Percentiles rank a stretch among this genome's conserved stretches.
These are phyloP conservation scores for Gastrolobium bilobum DNA, from an alignment of 306 rosid genomes.

Conservation along the genomic window DNA sequence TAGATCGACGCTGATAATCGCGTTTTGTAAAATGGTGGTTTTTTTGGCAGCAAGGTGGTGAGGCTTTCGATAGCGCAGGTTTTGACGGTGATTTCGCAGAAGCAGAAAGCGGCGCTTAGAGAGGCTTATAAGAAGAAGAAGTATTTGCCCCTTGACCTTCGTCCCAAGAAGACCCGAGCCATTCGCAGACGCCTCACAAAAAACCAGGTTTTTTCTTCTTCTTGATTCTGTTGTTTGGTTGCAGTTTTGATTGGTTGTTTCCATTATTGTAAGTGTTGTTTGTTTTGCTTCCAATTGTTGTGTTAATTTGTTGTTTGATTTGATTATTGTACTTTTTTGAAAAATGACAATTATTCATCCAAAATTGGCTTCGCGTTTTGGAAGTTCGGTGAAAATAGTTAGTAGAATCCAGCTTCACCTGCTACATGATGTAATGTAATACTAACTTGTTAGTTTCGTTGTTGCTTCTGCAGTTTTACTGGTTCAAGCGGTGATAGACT, in stretches of 20 bases:
- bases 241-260: background rate
- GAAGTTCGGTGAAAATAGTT: too few species aligned
- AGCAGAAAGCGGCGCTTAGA: slow-evolving; percentile 85
- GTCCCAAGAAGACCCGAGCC: slow-evolving; percentile 94
- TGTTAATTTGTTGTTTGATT: background rate
- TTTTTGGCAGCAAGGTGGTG: slow-evolving; percentile 76
- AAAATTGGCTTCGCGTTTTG: too few species aligned
- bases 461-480: background rate
- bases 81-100: slow-evolving; percentile 89
- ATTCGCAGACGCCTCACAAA: slow-evolving; percentile 94
- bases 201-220: slow-evolving; percentile 68
- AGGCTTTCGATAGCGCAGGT: slow-evolving; percentile 91
- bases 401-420: background rate
- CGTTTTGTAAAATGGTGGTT: background rate
- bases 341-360: too few species aligned
- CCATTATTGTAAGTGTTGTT: background rate
- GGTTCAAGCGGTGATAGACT: background rate
- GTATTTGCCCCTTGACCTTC: slow-evolving; percentile 89
- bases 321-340: background rate
- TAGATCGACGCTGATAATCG: background rate
- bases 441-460: background rate
- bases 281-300: too few species aligned
- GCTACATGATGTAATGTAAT: background rate
- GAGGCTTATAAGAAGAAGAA: slow-evolving; percentile 87
- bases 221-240: background rate